Evolutionary conservation across 169 alveolate species (phyloP), one percentile per base, ranked within the genome.

Genomic region (Plasmodium malariae): DNA sequence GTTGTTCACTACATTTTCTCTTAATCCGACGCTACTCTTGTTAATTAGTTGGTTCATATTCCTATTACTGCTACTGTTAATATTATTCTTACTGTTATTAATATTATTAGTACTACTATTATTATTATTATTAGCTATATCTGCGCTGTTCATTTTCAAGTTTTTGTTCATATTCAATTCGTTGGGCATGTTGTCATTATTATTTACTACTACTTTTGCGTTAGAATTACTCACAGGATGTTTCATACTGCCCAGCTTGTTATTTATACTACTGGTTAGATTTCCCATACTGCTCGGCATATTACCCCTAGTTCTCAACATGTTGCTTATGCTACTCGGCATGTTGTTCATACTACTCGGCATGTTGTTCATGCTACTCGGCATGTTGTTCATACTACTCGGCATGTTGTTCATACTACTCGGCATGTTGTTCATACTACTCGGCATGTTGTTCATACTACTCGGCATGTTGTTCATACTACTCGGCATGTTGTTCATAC

Each of bases 1-100:
- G 43, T 76, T 76, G 24, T 63, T 76, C 88, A 76, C 43, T 6
- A 76, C n/a, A 32, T 63, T 59, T 45, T 76, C 88, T 54, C 88
- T 76, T 28, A 76, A 11, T 19, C 21, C 21, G 12, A 37, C 60
- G 30, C 24, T 74, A 49, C 49, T 45, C 11, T 67, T 80, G 43
- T 36, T 80, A 24, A 63, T 65, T 24, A 74, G 14, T 30, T 26
- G 21, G 5, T 60, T 74, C 62, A 59, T 62, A 57, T 57, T 57
- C 28, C 11, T 57, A 19, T 57, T 45, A 12, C 9, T 45, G 55
- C 14, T 57, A 21, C 9, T 48, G 12, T n/a, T 48, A 5, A 48
- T 48, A 48, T 7, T 48, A 48, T 48, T 48, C 17, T 48, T 48
- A 7, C 17, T n/a, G 12, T n/a, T 48, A 48, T 5, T 48, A 48